phyloP scores from a whole-genome alignment of 1,284 basidiomycete genomes.

The Cryptococcus jaspeensis region DNA sequence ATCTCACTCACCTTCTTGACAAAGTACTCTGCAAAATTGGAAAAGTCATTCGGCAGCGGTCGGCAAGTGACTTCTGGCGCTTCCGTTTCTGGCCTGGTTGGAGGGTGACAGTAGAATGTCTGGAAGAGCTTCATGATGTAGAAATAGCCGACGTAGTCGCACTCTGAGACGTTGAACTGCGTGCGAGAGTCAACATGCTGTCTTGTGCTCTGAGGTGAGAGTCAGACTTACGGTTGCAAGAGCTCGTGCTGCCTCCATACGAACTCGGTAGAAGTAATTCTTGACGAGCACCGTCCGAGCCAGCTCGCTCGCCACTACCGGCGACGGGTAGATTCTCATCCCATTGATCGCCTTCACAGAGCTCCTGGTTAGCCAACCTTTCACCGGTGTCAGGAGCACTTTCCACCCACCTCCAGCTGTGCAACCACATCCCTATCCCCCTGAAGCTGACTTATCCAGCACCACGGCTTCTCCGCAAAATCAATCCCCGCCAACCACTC shows the following conservation, averaged over 20 bases:
- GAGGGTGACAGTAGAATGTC: conserved; percentile 85
- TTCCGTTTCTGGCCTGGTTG: conserved; percentile 72
- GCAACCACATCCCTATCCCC: conserved; percentile 97
- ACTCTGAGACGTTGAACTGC: conserved; percentile 40
- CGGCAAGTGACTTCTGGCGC: conserved; percentile 80
- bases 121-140: conserved; percentile 92
- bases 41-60: conserved; percentile 90
- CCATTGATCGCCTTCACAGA: conserved; percentile 72
- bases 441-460: conserved; percentile 98
- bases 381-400: not conserved
- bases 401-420: conserved; percentile 75
- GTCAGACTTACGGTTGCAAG: conserved; percentile 69
- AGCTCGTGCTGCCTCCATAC: conserved; percentile 88
- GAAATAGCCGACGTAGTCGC: conserved; percentile 73
- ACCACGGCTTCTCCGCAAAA: conserved; percentile 95
- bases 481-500: conserved; percentile 94
- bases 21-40: conserved; percentile 88
- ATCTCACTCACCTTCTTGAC: conserved; percentile 71
- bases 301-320: conserved; percentile 85
- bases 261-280: conserved; percentile 96
- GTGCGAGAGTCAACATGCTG: not conserved
- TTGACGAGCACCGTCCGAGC: conserved; percentile 91
- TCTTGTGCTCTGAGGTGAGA: not conserved
- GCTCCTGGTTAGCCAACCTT: not conserved
- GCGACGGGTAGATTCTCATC: conserved; percentile 74